phyloP scores from a whole-genome alignment of 2,329 filamentous ascomycete species.

The Curvularia eragrostidis region DNA sequence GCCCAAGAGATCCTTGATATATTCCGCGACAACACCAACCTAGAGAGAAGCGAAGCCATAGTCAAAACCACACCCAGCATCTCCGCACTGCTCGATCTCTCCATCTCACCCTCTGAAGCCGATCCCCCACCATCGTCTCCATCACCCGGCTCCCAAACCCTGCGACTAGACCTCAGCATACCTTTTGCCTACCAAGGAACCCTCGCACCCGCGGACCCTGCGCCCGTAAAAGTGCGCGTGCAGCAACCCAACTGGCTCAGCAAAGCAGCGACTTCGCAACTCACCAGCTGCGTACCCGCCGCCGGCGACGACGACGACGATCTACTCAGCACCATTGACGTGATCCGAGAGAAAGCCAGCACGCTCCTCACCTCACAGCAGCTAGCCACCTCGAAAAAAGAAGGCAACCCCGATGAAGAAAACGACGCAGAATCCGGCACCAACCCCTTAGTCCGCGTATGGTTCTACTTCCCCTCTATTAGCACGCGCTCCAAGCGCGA shows the following conservation, averaged over 20 bases:
- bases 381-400: not conserved
- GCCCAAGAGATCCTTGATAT: constrained; percentile 17
- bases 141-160: not conserved
- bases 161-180: constrained; percentile 30
- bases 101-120: constrained; percentile 7
- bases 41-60: not conserved
- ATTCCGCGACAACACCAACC: constrained; percentile 13
- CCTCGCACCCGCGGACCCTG: constrained; percentile 24
- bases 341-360: constrained; percentile 29
- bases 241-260: constrained; percentile 36
- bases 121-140: not conserved
- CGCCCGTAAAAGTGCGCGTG: constrained; percentile 29
- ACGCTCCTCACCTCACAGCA: constrained; percentile 1
- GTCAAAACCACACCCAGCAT: constrained; percentile 16
- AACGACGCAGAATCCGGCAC: not conserved
- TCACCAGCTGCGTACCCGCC: constrained; percentile 18
- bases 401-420: not conserved
- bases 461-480: constrained; percentile 70
- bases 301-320: constrained; percentile 24
- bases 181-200: constrained; percentile 25
- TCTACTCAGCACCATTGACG: constrained; percentile 31
- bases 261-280: constrained; percentile 25
- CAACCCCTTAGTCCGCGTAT: constrained; percentile 58
- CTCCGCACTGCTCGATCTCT: constrained; percentile 21
- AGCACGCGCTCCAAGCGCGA: constrained; percentile 65